A percentile compares a stretch with the other conserved stretches of the same genome.
Evolutionary conservation across 768 basidiomycete species (phyloP).

Genomic region (Cytidiella melzeri): DNA sequence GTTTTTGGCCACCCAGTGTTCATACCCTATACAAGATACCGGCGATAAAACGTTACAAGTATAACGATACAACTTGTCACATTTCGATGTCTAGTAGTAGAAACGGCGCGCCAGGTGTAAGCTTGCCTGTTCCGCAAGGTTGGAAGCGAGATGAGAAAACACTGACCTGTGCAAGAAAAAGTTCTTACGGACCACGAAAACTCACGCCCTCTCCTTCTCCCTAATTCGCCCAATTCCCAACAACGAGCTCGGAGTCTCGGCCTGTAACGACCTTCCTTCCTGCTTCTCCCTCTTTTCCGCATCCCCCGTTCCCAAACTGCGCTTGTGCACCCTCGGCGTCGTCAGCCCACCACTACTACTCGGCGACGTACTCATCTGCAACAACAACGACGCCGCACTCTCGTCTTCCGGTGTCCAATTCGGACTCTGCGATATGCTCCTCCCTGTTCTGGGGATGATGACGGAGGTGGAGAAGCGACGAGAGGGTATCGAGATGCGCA

Average conservation of each 20-base stretch:
- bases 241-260: conserved; percentile 20
- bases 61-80: too few species aligned
- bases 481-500: conserved; percentile 10
- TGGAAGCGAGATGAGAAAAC: too few species aligned
- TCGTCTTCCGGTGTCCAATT: conserved; percentile 59
- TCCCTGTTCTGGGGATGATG: neutral
- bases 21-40: too few species aligned
- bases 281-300: conserved; percentile 2
- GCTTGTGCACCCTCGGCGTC: conserved; percentile 6
- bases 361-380: conserved; percentile 55
- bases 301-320: neutral
- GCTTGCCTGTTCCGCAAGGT: too few species aligned
- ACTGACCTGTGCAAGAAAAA: too few species aligned
- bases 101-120: too few species aligned
- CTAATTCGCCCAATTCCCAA: conserved; percentile 13
- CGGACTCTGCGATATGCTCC: conserved; percentile 6
- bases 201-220: neutral
- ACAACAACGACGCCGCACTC: conserved; percentile 57
- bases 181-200: too few species aligned
- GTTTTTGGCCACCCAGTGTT: too few species aligned
- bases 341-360: conserved; percentile 13
- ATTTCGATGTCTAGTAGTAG: too few species aligned
- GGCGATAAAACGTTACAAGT: too few species aligned
- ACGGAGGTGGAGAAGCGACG: conserved; percentile 10
- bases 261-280: conserved; percentile 13